These are phyloP conservation scores for Herpetospermum pedunculosum DNA, from an alignment of 306 rosid species.

Conservation along the genomic window DNA sequence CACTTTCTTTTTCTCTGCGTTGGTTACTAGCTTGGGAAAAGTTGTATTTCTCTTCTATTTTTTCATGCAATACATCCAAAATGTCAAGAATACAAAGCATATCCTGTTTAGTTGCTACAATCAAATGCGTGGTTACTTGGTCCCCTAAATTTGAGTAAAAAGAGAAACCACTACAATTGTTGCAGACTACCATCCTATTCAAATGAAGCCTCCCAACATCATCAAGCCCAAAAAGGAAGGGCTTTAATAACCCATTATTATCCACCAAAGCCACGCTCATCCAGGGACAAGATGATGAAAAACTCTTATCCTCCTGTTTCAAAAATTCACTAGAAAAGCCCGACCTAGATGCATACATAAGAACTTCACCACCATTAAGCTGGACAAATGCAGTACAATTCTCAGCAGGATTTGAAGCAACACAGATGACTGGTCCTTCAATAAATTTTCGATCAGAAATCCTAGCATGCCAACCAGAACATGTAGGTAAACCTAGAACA, in stretches of 20 bases:
- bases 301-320: conserved; percentile 43
- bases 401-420: conserved; percentile 47
- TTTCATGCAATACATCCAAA: conserved; percentile 45
- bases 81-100: conserved; percentile 67
- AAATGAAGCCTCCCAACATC: conserved; percentile 68
- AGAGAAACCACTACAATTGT: conserved; percentile 77
- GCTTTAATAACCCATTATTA: conserved; percentile 37
- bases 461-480: conserved; percentile 81
- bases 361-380: conserved; percentile 53
- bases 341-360: conserved; percentile 36
- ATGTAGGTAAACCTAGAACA: conserved; percentile 50
- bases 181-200: conserved; percentile 54
- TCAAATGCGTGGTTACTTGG: conserved; percentile 58
- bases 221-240: conserved; percentile 64
- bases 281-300: conserved; percentile 69
- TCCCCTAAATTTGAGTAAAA: conserved; percentile 81
- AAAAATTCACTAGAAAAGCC: conserved; percentile 34
- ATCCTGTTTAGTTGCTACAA: conserved; percentile 75
- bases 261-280: conserved; percentile 53
- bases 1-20: conserved; percentile 39
- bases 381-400: conserved; percentile 59
- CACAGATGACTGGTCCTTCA: conserved; percentile 46
- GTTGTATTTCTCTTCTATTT: conserved; percentile 39
- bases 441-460: conserved; percentile 33
- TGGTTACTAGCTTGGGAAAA: conserved; percentile 31